phyloP scores from a whole-genome alignment of 148 eudicot species.

The Rhododendron mucronatum region DNA sequence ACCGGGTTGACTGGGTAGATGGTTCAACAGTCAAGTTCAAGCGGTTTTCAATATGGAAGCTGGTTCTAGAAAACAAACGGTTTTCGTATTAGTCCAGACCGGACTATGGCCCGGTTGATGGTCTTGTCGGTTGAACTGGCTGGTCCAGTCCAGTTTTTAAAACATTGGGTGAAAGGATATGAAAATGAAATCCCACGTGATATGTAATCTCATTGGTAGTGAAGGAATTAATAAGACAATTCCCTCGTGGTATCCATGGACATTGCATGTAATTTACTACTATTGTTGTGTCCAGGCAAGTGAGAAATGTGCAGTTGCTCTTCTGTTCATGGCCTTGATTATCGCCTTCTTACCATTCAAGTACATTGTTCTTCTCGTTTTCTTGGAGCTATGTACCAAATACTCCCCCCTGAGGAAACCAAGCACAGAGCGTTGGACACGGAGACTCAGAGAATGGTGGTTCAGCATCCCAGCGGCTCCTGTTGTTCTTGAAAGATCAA shows the following conservation, averaged over 20 bases:
- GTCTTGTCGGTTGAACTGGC: too few species aligned
- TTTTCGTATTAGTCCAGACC: too few species aligned
- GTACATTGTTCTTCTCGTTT: slow-evolving; percentile 45
- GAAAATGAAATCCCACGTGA: background rate
- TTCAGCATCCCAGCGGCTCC: slow-evolving; percentile 97
- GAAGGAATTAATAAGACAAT: background rate
- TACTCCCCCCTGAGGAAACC: slow-evolving; percentile 74
- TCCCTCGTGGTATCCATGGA: background rate
- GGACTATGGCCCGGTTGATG: too few species aligned
- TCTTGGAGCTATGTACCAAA: slow-evolving; percentile 61
- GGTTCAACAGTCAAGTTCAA: too few species aligned
- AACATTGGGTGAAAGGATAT: too few species aligned
- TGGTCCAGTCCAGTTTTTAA: too few species aligned
- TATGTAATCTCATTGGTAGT: background rate
- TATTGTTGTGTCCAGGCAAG: slow-evolving; percentile 51
- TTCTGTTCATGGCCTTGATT: slow-evolving; percentile 42
- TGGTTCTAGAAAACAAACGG: too few species aligned
- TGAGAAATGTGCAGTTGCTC: slow-evolving; percentile 50
- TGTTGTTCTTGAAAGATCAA: slow-evolving; percentile 54
- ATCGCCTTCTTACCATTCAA: slow-evolving; percentile 54
- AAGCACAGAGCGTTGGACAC: slow-evolving; percentile 61
- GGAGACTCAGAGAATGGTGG: slow-evolving; percentile 94
- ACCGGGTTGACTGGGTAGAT: too few species aligned
- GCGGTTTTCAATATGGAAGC: too few species aligned
- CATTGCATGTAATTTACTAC: background rate